Base-by-base conservation (phyloP, 2,329 filamentous ascomycete genomes). In the Aureobasidium musti region DNA sequence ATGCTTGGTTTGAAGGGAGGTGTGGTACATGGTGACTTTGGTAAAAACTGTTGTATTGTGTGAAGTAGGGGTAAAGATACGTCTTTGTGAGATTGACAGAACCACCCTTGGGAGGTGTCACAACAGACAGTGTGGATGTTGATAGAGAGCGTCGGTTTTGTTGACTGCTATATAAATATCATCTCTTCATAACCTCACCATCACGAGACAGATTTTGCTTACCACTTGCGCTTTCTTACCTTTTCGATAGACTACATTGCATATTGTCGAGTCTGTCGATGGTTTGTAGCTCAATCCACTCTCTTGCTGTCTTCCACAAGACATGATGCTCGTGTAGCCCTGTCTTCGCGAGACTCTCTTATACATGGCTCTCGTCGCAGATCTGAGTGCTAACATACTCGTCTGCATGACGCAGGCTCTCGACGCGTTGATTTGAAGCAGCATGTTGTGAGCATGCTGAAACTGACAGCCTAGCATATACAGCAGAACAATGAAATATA, bases 21-120 rank as follows among this genome's bases (percentile, higher is more conserved):
- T 33, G 28, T 13, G 52, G 11, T 26, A 49, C 45, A 19, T 52
- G n/a, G 49, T 13, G 26, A 52, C 26, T 45, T 30, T 8, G 5
- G 39, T 30, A 59, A 59, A 35, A 3, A 35, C 35, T 28, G 19
- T 33, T n/a, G 49, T 33, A 52, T 39, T 43, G 23, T 41, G 8
- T 26, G 2, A 33, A 59, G 37, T 59, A 45, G 54, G 54, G 43
- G 54, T 59, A 43, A 59, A 56, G 26, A 21, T 35, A 11, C 33
- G 33, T 33, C 11, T 39, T 57, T 57, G 54, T 41, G 26, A 2
- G 8, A 10, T 14, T 41, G 19, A 14, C 26, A 33, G 33, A 56
- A 41, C 11, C n/a, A 21, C n/a, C 7, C 53, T 56, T 19, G 1
- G 13, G n/a, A 28, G 13, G 17, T 39, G 33, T 26, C 33, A 56